Conservation (phyloP, 176 grass and related monocot genomes). For the Ananas comosus region DNA sequence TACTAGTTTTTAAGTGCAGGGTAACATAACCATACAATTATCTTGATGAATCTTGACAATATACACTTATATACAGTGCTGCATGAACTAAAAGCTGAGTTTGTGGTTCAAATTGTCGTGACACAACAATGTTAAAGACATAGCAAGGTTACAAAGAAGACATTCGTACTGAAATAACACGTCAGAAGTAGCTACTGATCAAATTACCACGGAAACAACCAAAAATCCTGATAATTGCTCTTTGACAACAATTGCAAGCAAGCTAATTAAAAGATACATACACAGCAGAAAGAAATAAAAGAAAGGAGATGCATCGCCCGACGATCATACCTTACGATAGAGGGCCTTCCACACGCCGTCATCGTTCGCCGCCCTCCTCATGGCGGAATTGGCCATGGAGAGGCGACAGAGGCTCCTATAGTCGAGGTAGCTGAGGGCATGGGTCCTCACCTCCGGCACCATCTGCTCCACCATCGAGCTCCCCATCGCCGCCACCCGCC, state of each 20-base stretch:
- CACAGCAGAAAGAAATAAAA: background rate
- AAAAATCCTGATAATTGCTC: background rate
- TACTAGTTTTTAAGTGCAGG: too few species aligned
- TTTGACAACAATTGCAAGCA: background rate
- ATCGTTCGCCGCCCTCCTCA: slow-evolving; percentile 92
- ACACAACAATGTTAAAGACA: background rate
- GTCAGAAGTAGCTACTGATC: too few species aligned
- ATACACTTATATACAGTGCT: background rate
- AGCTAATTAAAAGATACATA: background rate
- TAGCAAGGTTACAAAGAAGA: too few species aligned
- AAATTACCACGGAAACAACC: background rate
- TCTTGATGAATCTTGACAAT: too few species aligned
- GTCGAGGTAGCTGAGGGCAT: slow-evolving; percentile 94
- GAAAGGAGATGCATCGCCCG: background rate
- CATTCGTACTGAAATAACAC: too few species aligned
- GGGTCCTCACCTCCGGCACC: slow-evolving; percentile 94
- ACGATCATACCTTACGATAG: slow-evolving; percentile 61
- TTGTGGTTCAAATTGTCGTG: background rate
- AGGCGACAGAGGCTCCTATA: slow-evolving; percentile 88
- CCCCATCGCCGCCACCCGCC: slow-evolving; percentile 21
- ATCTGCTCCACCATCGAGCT: slow-evolving; percentile 98
- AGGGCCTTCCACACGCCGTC: slow-evolving; percentile 91
- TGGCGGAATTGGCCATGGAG: slow-evolving; percentile 96
- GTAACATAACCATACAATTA: too few species aligned
- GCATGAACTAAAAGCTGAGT: background rate